phyloP scores from a whole-genome alignment of 306 rosid genomes.

The Cyamopsis tetragonoloba region DNA sequence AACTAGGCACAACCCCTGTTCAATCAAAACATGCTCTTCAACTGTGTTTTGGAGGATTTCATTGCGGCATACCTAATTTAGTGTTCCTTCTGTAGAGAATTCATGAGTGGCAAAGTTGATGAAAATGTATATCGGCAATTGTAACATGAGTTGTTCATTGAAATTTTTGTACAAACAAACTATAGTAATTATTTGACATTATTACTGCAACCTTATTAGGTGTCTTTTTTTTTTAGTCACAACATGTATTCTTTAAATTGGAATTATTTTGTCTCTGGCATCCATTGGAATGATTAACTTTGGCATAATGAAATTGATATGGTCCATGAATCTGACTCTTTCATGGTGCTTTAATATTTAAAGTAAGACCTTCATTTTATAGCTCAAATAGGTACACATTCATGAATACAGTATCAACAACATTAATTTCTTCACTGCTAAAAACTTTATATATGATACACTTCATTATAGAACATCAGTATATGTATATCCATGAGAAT shows the following conservation, averaged over 20 bases:
- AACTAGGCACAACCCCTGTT: slow-evolving; percentile 17
- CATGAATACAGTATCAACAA: background rate
- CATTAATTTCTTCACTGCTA: background rate
- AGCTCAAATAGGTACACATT: slow-evolving; percentile 6
- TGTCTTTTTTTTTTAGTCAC: background rate
- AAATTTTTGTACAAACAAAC: slow-evolving; percentile 51
- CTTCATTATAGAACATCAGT: slow-evolving; percentile 31
- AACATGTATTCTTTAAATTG: slow-evolving; percentile 40
- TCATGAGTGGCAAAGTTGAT: slow-evolving; percentile 36
- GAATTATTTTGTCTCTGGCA: background rate
- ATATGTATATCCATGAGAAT: slow-evolving; percentile 26
- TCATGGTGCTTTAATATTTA: background rate
- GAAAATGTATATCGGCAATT: slow-evolving; percentile 38
- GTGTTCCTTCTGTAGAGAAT: slow-evolving; percentile 43
- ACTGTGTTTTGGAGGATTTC: slow-evolving; percentile 32
- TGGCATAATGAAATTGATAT: slow-evolving; percentile 17
- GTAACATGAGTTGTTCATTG: slow-evolving; percentile 30
- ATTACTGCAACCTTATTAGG: slow-evolving; percentile 29
- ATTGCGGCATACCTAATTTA: slow-evolving; percentile 53
- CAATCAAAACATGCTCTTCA: slow-evolving; percentile 25
- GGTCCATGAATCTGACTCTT: background rate
- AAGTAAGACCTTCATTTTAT: background rate
- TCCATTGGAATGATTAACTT: slow-evolving; percentile 17
- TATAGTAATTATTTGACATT: slow-evolving; percentile 31
- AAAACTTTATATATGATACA: background rate